These are phyloP conservation scores for Phialophora macrospora DNA, from an alignment of 2,329 filamentous ascomycete genomes.

Conservation along the genomic window DNA sequence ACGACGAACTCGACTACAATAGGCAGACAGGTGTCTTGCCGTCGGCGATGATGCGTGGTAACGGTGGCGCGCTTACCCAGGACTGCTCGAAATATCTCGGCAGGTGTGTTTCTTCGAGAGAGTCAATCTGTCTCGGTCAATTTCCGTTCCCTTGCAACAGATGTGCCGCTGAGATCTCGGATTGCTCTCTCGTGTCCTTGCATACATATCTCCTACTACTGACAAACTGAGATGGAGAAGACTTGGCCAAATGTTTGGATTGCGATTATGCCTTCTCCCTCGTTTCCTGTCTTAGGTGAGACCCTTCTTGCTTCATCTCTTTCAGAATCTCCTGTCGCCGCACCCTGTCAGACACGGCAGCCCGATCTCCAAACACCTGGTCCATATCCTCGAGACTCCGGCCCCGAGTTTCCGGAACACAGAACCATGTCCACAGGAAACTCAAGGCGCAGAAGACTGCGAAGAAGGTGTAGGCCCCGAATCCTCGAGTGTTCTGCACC, in stretches of 20 bases:
- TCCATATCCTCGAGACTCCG: slow-evolving; percentile 63
- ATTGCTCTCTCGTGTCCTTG: not conserved
- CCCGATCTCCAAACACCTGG: slow-evolving; percentile 46
- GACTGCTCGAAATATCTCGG: not conserved
- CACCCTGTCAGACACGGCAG: not conserved
- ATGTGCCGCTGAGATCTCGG: not conserved
- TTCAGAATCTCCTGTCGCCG: not conserved
- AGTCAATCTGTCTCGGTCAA: not conserved
- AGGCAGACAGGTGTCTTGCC: not conserved
- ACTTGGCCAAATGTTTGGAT: not conserved
- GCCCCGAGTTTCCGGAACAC: slow-evolving; percentile 64
- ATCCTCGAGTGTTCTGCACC: slow-evolving; percentile 60
- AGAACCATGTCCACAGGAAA: slow-evolving; percentile 58
- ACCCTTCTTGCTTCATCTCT: not conserved
- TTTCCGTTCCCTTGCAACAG: not conserved
- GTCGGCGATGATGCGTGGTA: not conserved
- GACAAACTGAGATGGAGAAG: not conserved
- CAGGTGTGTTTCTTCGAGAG: not conserved
- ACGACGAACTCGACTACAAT: too few species aligned
- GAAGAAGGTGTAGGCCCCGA: slow-evolving; percentile 64
- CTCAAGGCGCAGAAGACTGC: slow-evolving; percentile 59
- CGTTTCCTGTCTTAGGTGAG: not conserved
- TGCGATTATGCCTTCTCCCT: not conserved
- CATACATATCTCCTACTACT: not conserved
- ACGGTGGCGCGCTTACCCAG: not conserved